Percentiles rank a stretch among this genome's conserved stretches.
These are phyloP conservation scores for Candida ovalis DNA, from an alignment of 805 yeast species.

Conservation along the genomic window DNA sequence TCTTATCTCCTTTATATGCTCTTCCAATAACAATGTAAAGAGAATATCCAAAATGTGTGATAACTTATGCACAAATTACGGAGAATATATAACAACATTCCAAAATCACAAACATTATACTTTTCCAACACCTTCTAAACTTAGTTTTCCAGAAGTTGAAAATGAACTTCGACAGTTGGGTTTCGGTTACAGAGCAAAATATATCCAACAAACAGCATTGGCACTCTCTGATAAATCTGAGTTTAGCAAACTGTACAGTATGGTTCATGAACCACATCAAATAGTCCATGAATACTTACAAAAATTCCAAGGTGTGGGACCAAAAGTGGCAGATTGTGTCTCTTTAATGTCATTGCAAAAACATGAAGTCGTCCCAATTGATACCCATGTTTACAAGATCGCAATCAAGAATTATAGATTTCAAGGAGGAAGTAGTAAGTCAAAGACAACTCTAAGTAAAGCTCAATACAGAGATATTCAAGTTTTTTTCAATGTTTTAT, in stretches of 20 bases:
- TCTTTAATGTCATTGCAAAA: conserved; percentile 86
- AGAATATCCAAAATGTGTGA: conserved; percentile 93
- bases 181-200: conserved; percentile 93
- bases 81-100: conserved; percentile 50
- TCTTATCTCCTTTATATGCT: conserved; percentile 83
- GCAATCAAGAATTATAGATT: conserved; percentile 78
- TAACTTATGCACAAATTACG: conserved; percentile 65
- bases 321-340: conserved; percentile 97
- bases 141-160: conserved; percentile 35
- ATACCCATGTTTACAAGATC: conserved; percentile 90
- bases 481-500: conserved; percentile 53
- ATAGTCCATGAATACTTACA: conserved; percentile 56
- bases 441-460: conserved; percentile 42
- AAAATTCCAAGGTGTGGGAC: conserved; percentile 85
- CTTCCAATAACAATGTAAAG: conserved; percentile 93
- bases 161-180: conserved; percentile 44
- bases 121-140: conserved; percentile 65
- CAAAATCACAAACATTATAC: conserved; percentile 58
- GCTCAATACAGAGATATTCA: conserved; percentile 55
- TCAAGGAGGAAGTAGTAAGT: conserved; percentile 25
- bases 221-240: conserved; percentile 41
- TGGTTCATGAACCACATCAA: conserved; percentile 37
- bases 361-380: conserved; percentile 88
- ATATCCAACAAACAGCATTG: conserved; percentile 72
- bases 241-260: conserved; percentile 34